Percentiles rank a stretch among this genome's conserved stretches.
Evolutionary conservation across 352 stramenopile genomes (phyloP).

Genomic region (Pythium phragmiticola): DNA sequence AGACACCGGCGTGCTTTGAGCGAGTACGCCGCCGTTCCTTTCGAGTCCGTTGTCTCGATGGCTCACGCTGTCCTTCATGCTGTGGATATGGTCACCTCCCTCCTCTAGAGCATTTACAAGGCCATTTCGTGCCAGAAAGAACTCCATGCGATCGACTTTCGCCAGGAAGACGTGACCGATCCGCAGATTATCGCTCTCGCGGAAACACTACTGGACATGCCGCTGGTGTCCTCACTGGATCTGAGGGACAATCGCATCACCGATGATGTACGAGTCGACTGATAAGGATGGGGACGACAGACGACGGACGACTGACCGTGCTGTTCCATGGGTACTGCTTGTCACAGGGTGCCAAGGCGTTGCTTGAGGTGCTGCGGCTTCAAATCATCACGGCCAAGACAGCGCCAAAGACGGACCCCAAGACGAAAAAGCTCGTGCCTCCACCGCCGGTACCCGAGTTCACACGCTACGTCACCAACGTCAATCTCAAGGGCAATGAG

Average conservation of each 20-base stretch:
- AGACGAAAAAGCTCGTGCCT: constrained; percentile 50
- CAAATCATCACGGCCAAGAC: constrained; percentile 78
- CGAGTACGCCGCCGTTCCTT: constrained; percentile 28
- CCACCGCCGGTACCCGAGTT: constrained; percentile 45
- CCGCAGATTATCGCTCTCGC: constrained; percentile 76
- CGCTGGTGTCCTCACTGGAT: constrained; percentile 73
- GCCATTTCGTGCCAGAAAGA: constrained; percentile 83
- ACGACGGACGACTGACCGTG: not conserved
- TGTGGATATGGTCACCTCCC: not conserved
- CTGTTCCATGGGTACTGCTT: not conserved
- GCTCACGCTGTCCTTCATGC: not conserved
- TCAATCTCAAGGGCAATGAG: constrained; percentile 81
- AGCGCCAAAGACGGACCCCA: constrained; percentile 42
- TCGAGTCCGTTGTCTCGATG: not conserved
- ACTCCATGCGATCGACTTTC: constrained; percentile 68
- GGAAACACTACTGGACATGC: constrained; percentile 72
- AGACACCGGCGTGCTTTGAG: constrained; percentile 70
- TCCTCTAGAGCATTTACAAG: constrained; percentile 74
- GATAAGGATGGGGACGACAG: not conserved
- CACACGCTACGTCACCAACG: constrained; percentile 65
- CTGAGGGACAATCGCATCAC: constrained; percentile 80
- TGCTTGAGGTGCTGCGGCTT: constrained; percentile 74
- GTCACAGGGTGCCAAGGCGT: constrained; percentile 55
- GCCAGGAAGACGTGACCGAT: constrained; percentile 78
- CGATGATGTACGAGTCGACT: constrained; percentile 47